A percentile compares a stretch with the other conserved stretches of the same genome.
Conservation (phyloP, 2,329 filamentous ascomycete species). For the Lachnellula occidentalis region DNA sequence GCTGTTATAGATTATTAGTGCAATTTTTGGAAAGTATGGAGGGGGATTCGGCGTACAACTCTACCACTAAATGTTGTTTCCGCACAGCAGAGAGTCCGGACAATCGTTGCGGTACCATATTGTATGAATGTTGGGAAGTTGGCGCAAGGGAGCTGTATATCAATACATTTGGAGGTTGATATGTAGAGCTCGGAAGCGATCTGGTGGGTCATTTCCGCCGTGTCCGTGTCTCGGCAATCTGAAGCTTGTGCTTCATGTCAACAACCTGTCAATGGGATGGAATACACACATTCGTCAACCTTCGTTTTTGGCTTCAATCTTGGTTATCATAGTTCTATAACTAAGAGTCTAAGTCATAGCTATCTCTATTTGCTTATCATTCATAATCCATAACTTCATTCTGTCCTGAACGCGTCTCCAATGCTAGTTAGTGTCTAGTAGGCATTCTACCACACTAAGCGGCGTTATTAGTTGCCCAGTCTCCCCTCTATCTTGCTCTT, state of each 20-base stretch:
- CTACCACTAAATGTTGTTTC: conserved; percentile 30
- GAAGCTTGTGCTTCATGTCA: neutral
- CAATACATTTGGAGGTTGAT: neutral
- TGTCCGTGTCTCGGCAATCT: neutral
- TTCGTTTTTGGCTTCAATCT: neutral
- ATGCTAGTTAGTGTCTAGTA: neutral
- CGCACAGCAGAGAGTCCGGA: conserved; percentile 27
- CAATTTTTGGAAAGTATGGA: neutral
- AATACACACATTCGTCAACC: neutral
- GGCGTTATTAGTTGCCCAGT: conserved; percentile 38
- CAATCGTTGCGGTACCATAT: conserved; percentile 23
- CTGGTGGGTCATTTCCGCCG: neutral
- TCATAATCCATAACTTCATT: neutral
- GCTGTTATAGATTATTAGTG: conserved; percentile 40
- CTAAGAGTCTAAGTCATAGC: neutral
- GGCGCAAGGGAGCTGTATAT: neutral
- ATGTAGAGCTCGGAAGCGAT: neutral
- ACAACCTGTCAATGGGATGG: neutral
- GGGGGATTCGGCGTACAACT: conserved; percentile 24
- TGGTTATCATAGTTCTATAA: neutral
- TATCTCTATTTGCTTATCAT: neutral
- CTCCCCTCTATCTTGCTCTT: conserved; percentile 69
- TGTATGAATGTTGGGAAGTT: neutral
- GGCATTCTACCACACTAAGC: conserved; percentile 15
- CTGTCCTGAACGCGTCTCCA: neutral